Percentiles rank a stretch among this genome's conserved stretches.
These are phyloP conservation scores for Draba incana DNA, from an alignment of 345 rosid species.

Conservation along the genomic window DNA sequence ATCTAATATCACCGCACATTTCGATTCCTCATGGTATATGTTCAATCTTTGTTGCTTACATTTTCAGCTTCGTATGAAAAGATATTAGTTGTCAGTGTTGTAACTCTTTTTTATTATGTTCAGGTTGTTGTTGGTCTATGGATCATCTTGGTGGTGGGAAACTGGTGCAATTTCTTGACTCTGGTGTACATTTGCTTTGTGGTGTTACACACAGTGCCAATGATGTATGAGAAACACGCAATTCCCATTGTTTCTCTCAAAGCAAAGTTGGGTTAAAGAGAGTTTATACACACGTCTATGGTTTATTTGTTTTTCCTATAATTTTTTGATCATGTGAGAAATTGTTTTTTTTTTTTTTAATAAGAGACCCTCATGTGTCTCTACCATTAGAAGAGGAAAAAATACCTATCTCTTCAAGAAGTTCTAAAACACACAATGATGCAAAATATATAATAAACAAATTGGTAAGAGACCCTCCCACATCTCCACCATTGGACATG, in stretches of 20 bases:
- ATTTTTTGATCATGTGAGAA: conserved; percentile 30
- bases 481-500: no score
- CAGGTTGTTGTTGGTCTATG: conserved; percentile 75
- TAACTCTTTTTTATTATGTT: not conserved
- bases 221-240: conserved; percentile 80
- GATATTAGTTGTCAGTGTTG: not conserved
- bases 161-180: conserved; percentile 84
- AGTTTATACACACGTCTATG: not conserved
- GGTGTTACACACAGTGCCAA: conserved; percentile 73
- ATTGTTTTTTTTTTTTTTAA: not conserved
- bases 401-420: no score
- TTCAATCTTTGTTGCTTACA: no score
- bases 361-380: no score
- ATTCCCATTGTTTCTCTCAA: conserved; percentile 63
- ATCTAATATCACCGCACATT: no score
- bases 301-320: not conserved
- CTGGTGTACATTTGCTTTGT: conserved; percentile 78
- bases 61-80: no score
- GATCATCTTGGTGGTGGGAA: conserved; percentile 72
- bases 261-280: conserved; percentile 41
- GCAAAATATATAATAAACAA: no score
- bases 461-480: no score
- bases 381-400: no score
- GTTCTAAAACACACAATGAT: no score
- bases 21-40: conserved; percentile 62